phyloP scores from a whole-genome alignment of 2,329 filamentous ascomycete genomes.

The Chalaropsis thielavioides region DNA sequence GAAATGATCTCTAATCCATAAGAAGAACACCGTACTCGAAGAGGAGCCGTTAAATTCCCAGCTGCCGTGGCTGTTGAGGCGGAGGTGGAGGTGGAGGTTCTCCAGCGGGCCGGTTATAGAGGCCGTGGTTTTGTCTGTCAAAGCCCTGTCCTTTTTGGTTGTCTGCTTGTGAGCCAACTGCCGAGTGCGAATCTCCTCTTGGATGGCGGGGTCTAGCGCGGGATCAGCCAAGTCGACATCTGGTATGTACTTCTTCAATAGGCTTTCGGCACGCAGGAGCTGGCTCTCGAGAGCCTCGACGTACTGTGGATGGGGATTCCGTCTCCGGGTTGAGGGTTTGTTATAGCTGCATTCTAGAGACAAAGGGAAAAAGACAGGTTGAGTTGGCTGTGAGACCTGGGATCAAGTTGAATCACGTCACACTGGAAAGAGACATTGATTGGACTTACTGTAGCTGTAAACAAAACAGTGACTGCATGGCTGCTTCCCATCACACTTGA shows the following conservation, averaged over 20 bases:
- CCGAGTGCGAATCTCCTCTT: slow-evolving; percentile 50
- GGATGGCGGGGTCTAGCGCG: slow-evolving; percentile 60
- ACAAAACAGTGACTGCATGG: slow-evolving; percentile 93
- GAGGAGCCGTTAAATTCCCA: slow-evolving; percentile 95
- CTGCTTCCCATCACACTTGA: slow-evolving; percentile 76
- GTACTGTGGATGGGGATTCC: slow-evolving; percentile 84
- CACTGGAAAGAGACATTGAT: background rate
- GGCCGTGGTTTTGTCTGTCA: slow-evolving; percentile 48
- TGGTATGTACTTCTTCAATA: slow-evolving; percentile 67
- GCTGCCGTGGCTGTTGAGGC: slow-evolving; percentile 78
- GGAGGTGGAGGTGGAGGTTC: slow-evolving; percentile 78
- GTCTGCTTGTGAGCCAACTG: slow-evolving; percentile 36
- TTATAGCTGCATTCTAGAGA: slow-evolving; percentile 79
- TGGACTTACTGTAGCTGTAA: slow-evolving; percentile 78
- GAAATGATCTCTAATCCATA: slow-evolving; percentile 76
- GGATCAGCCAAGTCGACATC: slow-evolving; percentile 77
- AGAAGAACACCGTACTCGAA: slow-evolving; percentile 78
- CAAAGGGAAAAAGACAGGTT: slow-evolving; percentile 18
- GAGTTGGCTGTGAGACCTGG: slow-evolving; percentile 17
- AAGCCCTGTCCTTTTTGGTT: slow-evolving; percentile 33
- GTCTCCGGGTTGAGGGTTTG: slow-evolving; percentile 78
- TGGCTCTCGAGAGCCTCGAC: slow-evolving; percentile 77
- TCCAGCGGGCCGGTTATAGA: slow-evolving; percentile 94
- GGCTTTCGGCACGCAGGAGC: slow-evolving; percentile 65
- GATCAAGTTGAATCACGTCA: background rate